phyloP scores from a whole-genome alignment of 495 filamentous ascomycete species.

The Aspergillus panamensis region DNA sequence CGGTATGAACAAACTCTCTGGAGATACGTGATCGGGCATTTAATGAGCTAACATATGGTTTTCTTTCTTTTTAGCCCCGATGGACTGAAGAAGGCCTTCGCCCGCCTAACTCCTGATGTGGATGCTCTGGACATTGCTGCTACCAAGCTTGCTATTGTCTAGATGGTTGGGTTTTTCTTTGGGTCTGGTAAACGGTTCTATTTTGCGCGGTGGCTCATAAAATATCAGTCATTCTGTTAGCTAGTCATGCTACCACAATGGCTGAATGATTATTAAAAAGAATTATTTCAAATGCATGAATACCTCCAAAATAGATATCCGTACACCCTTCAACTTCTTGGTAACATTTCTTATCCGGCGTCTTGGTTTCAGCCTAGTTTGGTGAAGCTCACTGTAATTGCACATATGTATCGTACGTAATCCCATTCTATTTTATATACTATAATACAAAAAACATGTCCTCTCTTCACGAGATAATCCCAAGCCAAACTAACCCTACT shows the following conservation, averaged over 20 bases:
- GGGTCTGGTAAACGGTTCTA: constrained; percentile 42
- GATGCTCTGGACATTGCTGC: constrained; percentile 99
- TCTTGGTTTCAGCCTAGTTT: too few relatives aligned
- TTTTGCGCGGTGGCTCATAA: constrained; percentile 44
- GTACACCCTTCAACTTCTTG: neutral
- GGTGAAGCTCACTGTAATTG: too few relatives aligned
- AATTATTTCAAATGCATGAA: constrained; percentile 30
- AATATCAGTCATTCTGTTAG: constrained; percentile 42
- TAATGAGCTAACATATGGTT: neutral
- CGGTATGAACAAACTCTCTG: constrained; percentile 55
- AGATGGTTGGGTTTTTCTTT: constrained; percentile 46
- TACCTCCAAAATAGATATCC: constrained; percentile 8
- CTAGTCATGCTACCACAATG: constrained; percentile 35
- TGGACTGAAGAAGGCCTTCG: constrained; percentile 97
- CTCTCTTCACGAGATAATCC: too few relatives aligned
- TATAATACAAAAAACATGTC: too few relatives aligned
- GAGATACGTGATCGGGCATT: neutral
- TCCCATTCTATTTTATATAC: too few relatives aligned
- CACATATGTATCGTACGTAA: too few relatives aligned
- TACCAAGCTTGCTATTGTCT: constrained; percentile 97
- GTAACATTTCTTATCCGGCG: neutral
- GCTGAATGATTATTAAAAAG: constrained; percentile 45
- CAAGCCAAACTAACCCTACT: too few relatives aligned
- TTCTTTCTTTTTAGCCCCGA: constrained; percentile 63
- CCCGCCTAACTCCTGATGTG: constrained; percentile 88